phyloP scores from a whole-genome alignment of 768 basidiomycete genomes.

The Lentinula sp. region DNA sequence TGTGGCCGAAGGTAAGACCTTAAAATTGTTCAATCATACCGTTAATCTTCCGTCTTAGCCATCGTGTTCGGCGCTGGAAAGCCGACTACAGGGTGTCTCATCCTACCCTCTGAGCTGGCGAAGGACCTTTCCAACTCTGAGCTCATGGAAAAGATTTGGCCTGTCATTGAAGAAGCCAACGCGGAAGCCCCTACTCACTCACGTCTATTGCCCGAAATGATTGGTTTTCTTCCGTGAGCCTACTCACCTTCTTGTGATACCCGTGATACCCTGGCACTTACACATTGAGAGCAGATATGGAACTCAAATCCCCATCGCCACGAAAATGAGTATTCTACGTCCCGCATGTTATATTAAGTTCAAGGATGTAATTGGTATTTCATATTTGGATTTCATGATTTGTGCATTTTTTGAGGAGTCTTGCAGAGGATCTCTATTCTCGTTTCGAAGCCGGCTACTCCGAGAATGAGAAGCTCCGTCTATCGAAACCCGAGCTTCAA shows the following conservation, averaged over 20 bases:
- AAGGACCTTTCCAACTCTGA: slow-evolving; percentile 15
- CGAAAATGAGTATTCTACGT: slow-evolving; percentile 45
- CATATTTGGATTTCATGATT: slow-evolving; percentile 9
- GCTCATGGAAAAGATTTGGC: slow-evolving; percentile 29
- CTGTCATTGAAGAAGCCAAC: slow-evolving; percentile 46
- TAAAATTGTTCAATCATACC: not conserved
- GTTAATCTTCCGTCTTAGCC: slow-evolving; percentile 16
- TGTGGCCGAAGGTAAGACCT: slow-evolving; percentile 30
- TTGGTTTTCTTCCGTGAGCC: slow-evolving; percentile 38
- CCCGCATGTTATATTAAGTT: slow-evolving; percentile 46
- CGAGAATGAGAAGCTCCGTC: slow-evolving; percentile 18
- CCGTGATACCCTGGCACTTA: not conserved
- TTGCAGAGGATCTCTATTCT: slow-evolving; percentile 24
- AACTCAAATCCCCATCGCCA: slow-evolving; percentile 43
- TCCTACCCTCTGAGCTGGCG: slow-evolving; percentile 40
- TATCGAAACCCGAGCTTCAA: slow-evolving; percentile 23
- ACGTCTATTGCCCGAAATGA: slow-evolving; percentile 41
- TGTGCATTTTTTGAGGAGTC: not conserved
- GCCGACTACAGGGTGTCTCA: slow-evolving; percentile 43
- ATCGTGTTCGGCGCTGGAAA: slow-evolving; percentile 47
- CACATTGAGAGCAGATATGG: slow-evolving; percentile 16
- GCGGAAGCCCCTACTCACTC: slow-evolving; percentile 46
- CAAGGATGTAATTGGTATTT: slow-evolving; percentile 33
- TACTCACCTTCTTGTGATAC: not conserved
- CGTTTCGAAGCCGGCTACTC: slow-evolving; percentile 36